Conservation (phyloP, 768 basidiomycete species). For the Xerocomellus intermedius region DNA sequence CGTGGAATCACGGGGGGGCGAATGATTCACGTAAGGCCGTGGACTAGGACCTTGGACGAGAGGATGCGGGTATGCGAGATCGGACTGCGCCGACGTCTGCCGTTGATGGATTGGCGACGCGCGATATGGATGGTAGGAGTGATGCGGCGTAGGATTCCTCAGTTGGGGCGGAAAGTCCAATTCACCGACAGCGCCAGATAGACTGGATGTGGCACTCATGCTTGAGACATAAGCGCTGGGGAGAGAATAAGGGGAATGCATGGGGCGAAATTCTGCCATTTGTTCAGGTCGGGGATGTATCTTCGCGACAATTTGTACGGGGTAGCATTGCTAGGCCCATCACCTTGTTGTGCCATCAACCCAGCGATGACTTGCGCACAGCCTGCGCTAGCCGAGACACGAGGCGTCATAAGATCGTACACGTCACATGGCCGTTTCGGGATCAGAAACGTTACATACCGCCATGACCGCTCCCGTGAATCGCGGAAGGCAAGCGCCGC, state of each 20-base stretch:
- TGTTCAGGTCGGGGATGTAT: slow-evolving; percentile 38
- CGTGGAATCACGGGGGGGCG: slow-evolving; percentile 22
- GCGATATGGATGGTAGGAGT: slow-evolving; percentile 27
- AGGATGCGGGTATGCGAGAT: slow-evolving; percentile 19
- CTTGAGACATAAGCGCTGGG: slow-evolving; percentile 40
- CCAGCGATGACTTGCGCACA: slow-evolving; percentile 30
- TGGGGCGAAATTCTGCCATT: slow-evolving; percentile 38
- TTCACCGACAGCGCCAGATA: slow-evolving; percentile 67
- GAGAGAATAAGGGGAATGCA: slow-evolving; percentile 31
- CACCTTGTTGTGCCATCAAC: slow-evolving; percentile 23
- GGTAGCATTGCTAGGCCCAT: slow-evolving; percentile 25
- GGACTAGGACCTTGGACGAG: slow-evolving; percentile 19
- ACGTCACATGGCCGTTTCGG: slow-evolving; percentile 33
- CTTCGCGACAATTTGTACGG: slow-evolving; percentile 31
- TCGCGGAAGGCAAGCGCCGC: slow-evolving; percentile 24
- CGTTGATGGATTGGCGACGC: slow-evolving; percentile 22
- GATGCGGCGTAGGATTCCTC: slow-evolving; percentile 30
- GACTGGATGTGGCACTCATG: slow-evolving; percentile 45
- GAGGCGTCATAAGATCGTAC: slow-evolving; percentile 28
- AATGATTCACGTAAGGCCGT: slow-evolving; percentile 20
- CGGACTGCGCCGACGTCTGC: slow-evolving; percentile 20
- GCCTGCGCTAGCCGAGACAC: slow-evolving; percentile 29
- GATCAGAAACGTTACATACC: slow-evolving; percentile 28
- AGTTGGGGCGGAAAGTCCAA: slow-evolving; percentile 38
- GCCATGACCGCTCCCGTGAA: slow-evolving; percentile 19